Evolutionary conservation across 257 asterid species (phyloP), one percentile per base, ranked within the genome.

Genomic region (Solanum boliviense): DNA sequence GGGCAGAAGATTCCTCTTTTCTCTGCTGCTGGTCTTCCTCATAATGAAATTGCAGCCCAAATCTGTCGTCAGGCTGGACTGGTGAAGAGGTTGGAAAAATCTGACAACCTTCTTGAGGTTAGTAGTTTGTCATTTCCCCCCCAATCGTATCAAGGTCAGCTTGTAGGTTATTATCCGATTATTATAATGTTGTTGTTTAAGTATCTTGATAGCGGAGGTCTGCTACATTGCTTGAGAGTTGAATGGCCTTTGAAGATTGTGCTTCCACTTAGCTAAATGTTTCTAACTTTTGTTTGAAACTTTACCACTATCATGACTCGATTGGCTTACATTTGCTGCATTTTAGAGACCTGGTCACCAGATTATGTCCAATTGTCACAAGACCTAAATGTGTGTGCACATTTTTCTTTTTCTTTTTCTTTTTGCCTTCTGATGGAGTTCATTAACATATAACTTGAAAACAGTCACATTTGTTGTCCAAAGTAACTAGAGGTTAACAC

Each of bases 41-140:
- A 96, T 93, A 96, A 96, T 92, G 99, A 96, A 93, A 96, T 96
- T 18, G 99, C 99, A 85, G 99, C 99, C 87, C 99, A 96, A 92
- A 96, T 96, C 87, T 96, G 99, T 92, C 98, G 99, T 86, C 99
- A 96, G 92, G 99, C 99, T 94, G 99, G 99, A 93, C 93, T 96
- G 91, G 99, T 96, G 88, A 96, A 95, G 89, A 94, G 99, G 56
- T 88, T 95, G 93, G 99, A 96, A 94, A 94, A 95, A 92, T 13
- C 97, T 87, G 98, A 94, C 83, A 92, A 93, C 90, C 98, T 96
- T 90, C 98, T 96, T 84, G 96, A 93, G 94, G 99, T 96, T 89
- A 84, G 83, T 89, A 20, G 31, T 78, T 83, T 60, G 31, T 35
- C 48, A 39, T 11, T n/a, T 29, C 7, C 20, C 56, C 79, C 31